Conservation (phyloP, 495 filamentous ascomycete genomes). For the Podospora sp. region DNA sequence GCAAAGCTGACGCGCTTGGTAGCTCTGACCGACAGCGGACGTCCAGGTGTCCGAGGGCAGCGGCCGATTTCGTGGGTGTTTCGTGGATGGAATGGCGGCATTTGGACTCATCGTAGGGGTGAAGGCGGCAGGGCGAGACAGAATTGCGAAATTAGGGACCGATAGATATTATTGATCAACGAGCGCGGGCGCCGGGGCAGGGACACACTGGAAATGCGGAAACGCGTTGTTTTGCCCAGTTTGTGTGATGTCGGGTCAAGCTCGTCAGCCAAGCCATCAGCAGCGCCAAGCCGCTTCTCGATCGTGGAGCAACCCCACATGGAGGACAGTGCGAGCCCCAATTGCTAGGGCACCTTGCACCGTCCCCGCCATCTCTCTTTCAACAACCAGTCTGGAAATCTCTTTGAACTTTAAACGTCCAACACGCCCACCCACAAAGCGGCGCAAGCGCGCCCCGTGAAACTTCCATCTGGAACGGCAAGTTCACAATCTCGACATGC, state of each 20-base stretch:
- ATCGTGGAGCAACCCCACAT: neutral
- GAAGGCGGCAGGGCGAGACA: too few species aligned
- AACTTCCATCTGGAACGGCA: neutral
- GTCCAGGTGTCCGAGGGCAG: too few species aligned
- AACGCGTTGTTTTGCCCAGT: neutral
- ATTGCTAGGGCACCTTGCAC: neutral
- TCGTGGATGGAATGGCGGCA: too few species aligned
- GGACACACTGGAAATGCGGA: neutral
- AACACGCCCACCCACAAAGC: neutral
- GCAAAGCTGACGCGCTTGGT: neutral
- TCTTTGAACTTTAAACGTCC: neutral
- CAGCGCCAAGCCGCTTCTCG: constrained; percentile 1
- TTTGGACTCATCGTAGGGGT: too few species aligned
- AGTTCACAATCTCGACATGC: neutral
- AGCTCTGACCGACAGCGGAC: neutral
- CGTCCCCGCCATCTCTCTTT: constrained; percentile 7
- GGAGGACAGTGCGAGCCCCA: neutral
- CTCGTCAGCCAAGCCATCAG: neutral
- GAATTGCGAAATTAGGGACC: too few species aligned
- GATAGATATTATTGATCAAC: too few species aligned
- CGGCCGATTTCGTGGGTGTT: too few species aligned
- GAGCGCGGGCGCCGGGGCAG: neutral
- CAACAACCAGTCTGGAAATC: neutral
- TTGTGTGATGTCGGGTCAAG: neutral
- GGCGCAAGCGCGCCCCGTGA: neutral